Percentiles rank a stretch among this genome's conserved stretches.
Conservation (phyloP, 768 basidiomycete genomes). For the Pholiota molesta region DNA sequence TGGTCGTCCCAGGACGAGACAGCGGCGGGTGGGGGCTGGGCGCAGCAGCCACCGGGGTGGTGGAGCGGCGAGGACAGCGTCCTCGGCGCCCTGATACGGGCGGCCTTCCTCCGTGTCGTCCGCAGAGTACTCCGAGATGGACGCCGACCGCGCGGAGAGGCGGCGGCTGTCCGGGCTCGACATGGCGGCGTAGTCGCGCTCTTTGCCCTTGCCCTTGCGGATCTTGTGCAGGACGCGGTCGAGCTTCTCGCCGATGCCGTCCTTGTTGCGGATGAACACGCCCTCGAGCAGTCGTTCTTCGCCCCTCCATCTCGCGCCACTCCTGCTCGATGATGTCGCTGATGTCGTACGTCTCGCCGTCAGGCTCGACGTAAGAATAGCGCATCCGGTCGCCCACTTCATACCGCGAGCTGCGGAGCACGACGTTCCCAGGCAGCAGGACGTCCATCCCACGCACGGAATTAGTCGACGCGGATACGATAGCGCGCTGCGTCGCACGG, state of each 20-base stretch:
- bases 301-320: constrained; percentile 57
- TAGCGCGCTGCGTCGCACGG: constrained; percentile 84
- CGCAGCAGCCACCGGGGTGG: constrained; percentile 10
- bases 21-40: neutral
- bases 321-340: constrained; percentile 93
- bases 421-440: constrained; percentile 79
- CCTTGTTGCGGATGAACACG: constrained; percentile 58
- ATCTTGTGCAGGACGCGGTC: constrained; percentile 79
- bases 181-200: constrained; percentile 29
- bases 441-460: constrained; percentile 88
- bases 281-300: constrained; percentile 70
- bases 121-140: constrained; percentile 62
- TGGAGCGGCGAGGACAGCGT: constrained; percentile 19
- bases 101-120: constrained; percentile 39
- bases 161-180: constrained; percentile 29
- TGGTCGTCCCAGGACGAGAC: constrained; percentile 34
- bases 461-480: constrained; percentile 81
- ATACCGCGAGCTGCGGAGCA: constrained; percentile 82
- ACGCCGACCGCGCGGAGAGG: constrained; percentile 39
- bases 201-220: constrained; percentile 59
- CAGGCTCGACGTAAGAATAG: constrained; percentile 91
- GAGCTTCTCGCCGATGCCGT: constrained; percentile 67
- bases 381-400: constrained; percentile 75
- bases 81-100: constrained; percentile 6
- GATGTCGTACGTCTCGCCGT: constrained; percentile 92